These are phyloP conservation scores for Fusarium sulawesiense DNA, from an alignment of 2,329 filamentous ascomycete species.

Conservation along the genomic window DNA sequence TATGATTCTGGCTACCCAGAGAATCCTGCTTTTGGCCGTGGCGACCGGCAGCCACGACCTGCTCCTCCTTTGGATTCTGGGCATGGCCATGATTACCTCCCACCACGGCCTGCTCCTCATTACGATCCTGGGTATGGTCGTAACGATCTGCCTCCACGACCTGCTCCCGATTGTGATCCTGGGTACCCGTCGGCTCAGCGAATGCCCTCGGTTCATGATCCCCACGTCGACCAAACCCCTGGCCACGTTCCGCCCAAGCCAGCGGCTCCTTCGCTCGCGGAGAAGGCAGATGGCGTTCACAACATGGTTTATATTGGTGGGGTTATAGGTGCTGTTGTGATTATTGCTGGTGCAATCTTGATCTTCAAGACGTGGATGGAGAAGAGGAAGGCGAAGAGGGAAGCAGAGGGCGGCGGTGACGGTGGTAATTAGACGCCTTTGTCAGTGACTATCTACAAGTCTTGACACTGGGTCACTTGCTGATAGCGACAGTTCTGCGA, in stretches of 20 bases:
- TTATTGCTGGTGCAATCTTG: background rate
- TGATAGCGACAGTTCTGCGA: background rate
- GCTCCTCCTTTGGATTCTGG: background rate
- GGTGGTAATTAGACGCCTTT: background rate
- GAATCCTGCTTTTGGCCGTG: background rate
- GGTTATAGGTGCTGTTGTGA: background rate
- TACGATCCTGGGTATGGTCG: background rate
- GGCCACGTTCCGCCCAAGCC: background rate
- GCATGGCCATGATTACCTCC: rapidly evolving
- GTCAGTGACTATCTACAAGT: rapidly evolving
- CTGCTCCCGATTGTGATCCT: background rate
- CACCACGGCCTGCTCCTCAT: background rate
- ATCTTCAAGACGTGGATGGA: background rate
- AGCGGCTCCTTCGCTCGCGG: background rate
- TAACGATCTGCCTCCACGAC: too few species aligned
- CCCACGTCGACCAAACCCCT: background rate
- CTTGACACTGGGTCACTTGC: background rate
- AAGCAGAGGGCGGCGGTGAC: background rate
- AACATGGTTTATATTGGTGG: background rate
- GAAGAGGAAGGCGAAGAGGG: background rate
- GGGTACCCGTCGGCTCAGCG: background rate
- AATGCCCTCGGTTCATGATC: background rate
- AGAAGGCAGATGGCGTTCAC: background rate
- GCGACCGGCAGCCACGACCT: background rate
- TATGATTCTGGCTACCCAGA: background rate